Conservation (phyloP, 2,329 filamentous ascomycete genomes). For the Fusarium sp. region DNA sequence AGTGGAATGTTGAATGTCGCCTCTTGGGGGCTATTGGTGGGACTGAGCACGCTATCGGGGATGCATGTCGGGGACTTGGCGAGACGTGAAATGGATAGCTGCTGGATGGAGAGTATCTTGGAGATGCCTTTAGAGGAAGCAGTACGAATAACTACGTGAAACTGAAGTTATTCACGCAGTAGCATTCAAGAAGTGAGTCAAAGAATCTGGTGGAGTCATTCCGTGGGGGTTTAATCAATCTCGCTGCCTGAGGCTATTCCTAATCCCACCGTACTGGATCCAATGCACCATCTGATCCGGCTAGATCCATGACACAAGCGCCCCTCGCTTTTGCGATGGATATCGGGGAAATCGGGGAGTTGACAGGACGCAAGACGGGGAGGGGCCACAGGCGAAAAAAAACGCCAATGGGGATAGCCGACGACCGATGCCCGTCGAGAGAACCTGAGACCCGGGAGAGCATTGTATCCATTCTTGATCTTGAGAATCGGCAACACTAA, state of each 20-base stretch:
- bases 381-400: not conserved
- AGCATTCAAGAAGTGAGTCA: not conserved
- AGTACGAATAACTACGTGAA: not conserved
- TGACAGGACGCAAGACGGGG: constrained; percentile 23
- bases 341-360: constrained; percentile 37
- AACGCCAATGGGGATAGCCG: constrained; percentile 37
- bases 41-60: not conserved
- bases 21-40: not conserved
- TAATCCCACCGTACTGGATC: not conserved
- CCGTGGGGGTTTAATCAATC: not conserved
- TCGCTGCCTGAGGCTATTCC: not conserved
- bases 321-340: constrained; percentile 12
- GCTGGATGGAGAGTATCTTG: not conserved
- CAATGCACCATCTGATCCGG: not conserved
- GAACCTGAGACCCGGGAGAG: not conserved
- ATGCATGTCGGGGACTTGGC: constrained; percentile 21
- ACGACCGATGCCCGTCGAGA: constrained; percentile 30
- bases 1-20: not conserved
- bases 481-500: constrained; percentile 19
- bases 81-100: not conserved
- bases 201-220: not conserved
- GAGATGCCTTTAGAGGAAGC: not conserved
- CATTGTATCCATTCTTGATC: constrained; percentile 18
- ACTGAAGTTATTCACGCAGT: not conserved
- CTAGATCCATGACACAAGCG: not conserved